These are phyloP conservation scores for Backusella circina DNA, from an alignment of 192 early-diverging fungal species.

Conservation along the genomic window DNA sequence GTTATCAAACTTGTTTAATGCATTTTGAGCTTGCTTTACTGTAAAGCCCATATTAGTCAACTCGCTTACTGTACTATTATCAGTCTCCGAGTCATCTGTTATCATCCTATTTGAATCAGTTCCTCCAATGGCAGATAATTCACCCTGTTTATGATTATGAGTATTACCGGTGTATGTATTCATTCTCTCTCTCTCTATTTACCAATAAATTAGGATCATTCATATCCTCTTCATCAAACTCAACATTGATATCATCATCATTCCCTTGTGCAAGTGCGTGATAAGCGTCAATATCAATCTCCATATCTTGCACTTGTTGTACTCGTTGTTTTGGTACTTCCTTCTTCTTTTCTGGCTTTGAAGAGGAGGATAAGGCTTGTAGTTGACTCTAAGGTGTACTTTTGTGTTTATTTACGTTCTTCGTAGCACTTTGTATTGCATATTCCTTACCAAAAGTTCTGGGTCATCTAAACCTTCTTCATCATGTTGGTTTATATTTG, in stretches of 20 bases:
- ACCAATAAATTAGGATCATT: slow-evolving; percentile 74
- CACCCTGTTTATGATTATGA: not conserved
- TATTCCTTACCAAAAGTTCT: slow-evolving; percentile 43
- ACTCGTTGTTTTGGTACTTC: not conserved
- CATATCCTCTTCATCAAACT: slow-evolving; percentile 69
- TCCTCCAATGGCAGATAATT: not conserved
- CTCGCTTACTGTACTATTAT: slow-evolving; percentile 23
- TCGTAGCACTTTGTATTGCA: not conserved
- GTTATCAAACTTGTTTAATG: slow-evolving; percentile 67
- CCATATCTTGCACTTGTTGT: not conserved
- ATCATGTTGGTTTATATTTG: slow-evolving; percentile 25
- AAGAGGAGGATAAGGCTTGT: slow-evolving; percentile 32
- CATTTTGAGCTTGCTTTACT: slow-evolving; percentile 58
- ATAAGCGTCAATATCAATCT: slow-evolving; percentile 27
- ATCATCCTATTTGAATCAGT: not conserved
- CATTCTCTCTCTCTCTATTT: not conserved
- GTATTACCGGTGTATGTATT: not conserved
- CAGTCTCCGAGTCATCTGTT: not conserved
- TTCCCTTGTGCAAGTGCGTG: slow-evolving; percentile 35
- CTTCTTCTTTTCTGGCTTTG: slow-evolving; percentile 16
- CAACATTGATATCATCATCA: slow-evolving; percentile 59
- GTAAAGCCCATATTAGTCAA: slow-evolving; percentile 75
- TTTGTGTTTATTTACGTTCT: not conserved
- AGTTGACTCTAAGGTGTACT: slow-evolving; percentile 39
- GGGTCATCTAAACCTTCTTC: slow-evolving; percentile 48